Conservation (phyloP, 1,284 basidiomycete species). For the Rhodotorula sp. region DNA sequence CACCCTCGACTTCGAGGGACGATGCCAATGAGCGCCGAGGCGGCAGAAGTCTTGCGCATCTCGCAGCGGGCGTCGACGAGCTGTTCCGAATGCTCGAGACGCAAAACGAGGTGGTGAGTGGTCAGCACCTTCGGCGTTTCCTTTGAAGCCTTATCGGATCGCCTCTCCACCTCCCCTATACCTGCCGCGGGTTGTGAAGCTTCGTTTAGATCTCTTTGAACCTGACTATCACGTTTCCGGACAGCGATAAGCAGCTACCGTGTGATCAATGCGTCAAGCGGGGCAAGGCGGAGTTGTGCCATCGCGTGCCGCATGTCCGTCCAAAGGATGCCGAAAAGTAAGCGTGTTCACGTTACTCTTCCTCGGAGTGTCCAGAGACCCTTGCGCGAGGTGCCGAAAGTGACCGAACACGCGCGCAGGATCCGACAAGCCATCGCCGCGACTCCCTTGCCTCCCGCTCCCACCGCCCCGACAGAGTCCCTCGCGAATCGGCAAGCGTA, state of each 20-base stretch:
- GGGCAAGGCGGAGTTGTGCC: slow-evolving; percentile 19
- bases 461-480: too few species aligned
- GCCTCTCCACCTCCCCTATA: too few species aligned
- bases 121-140: background rate
- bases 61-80: slow-evolving; percentile 17
- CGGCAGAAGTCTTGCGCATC: background rate
- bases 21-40: background rate
- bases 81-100: slow-evolving; percentile 18
- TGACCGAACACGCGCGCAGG: background rate
- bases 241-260: slow-evolving; percentile 21
- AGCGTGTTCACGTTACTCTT: background rate
- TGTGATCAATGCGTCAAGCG: slow-evolving; percentile 20
- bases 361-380: too few species aligned
- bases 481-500: background rate
- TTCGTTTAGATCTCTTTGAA: too few species aligned
- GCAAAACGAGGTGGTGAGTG: background rate
- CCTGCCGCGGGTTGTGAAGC: too few species aligned
- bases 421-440: background rate
- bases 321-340: slow-evolving; percentile 13
- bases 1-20: background rate
- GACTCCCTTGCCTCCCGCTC: background rate
- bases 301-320: slow-evolving; percentile 16
- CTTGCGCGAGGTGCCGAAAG: background rate
- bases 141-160: background rate
- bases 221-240: too few species aligned